phyloP scores from a whole-genome alignment of 305 asterid genomes.

The Fraxinus sp. region DNA sequence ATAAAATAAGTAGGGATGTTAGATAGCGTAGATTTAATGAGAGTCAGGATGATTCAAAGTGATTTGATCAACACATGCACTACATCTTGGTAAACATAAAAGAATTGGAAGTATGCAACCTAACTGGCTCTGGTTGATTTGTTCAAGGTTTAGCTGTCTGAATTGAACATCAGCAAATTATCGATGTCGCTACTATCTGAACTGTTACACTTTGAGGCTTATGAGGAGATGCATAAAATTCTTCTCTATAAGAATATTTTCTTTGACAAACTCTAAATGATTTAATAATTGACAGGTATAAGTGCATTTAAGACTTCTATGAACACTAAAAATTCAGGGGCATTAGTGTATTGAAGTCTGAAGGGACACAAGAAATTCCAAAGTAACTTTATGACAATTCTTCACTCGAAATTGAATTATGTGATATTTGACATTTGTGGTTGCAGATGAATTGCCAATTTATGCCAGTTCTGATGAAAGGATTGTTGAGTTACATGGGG shows the following conservation, averaged over 20 bases:
- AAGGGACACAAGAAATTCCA: neutral
- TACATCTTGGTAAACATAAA: neutral
- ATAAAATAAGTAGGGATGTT: too few relatives aligned
- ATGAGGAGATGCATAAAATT: neutral
- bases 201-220: neutral
- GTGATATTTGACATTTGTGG: constrained; percentile 13
- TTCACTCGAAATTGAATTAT: neutral
- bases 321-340: neutral
- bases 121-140: neutral
- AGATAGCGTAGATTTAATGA: too few relatives aligned
- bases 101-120: neutral
- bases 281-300: neutral
- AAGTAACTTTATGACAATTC: neutral
- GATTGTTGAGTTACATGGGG: constrained; percentile 82
- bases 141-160: neutral
- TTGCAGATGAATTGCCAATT: constrained; percentile 57
- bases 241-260: neutral
- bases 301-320: neutral
- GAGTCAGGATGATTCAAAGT: too few relatives aligned
- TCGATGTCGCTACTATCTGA: neutral
- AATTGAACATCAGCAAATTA: neutral
- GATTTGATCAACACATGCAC: neutral
- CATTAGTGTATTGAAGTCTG: neutral
- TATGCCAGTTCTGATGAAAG: constrained; percentile 75
- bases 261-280: neutral